Conservation (phyloP, 768 basidiomycete species). For the Suillus subluteus region DNA sequence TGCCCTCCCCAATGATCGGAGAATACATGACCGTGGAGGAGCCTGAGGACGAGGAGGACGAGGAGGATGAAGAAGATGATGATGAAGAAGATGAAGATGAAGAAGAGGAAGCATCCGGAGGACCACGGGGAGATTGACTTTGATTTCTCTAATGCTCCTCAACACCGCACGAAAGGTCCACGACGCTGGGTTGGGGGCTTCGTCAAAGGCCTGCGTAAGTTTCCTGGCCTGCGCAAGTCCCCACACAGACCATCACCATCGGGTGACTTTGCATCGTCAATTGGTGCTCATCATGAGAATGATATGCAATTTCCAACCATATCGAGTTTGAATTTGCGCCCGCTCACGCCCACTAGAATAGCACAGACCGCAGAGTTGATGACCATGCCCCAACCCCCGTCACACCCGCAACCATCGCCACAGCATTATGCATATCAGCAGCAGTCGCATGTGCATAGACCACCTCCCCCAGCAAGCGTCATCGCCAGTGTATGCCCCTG, state of each 20-base stretch:
- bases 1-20: conserved; percentile 27
- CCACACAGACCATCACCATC: neutral
- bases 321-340: conserved; percentile 10
- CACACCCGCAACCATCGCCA: neutral
- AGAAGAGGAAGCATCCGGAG: conserved; percentile 14
- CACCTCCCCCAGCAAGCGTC: conserved; percentile 1
- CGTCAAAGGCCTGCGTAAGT: conserved; percentile 38
- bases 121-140: conserved; percentile 6
- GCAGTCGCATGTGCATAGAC: neutral
- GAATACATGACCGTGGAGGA: conserved; percentile 35
- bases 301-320: conserved; percentile 2
- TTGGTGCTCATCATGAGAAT: neutral
- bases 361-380: conserved; percentile 12
- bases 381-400: conserved; percentile 5
- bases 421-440: conserved; percentile 1
- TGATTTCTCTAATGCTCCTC: conserved; percentile 4
- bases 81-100: neutral
- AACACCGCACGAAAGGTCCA: conserved; percentile 8
- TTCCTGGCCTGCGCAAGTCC: conserved; percentile 18
- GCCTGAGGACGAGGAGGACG: conserved; percentile 4
- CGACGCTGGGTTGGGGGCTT: conserved; percentile 32
- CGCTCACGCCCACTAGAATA: conserved; percentile 10
- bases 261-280: neutral
- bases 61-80: neutral
- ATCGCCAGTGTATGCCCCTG: neutral